Evolutionary conservation across 2,329 filamentous ascomycete species (phyloP).

Genomic region (Fusarium austroafricanum): DNA sequence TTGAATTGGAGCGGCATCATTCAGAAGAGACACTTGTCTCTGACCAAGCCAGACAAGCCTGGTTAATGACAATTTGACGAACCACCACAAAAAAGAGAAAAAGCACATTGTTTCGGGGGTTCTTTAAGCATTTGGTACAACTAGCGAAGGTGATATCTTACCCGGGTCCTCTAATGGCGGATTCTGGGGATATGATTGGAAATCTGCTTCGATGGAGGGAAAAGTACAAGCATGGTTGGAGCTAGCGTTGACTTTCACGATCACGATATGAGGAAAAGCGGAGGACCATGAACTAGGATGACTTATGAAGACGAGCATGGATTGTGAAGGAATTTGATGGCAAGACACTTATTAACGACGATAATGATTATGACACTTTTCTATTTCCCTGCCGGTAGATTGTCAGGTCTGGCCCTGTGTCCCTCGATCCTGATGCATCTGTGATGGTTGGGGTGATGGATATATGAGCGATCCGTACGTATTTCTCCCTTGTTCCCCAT

Average conservation of each 20-base stretch:
- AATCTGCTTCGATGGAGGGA: slow-evolving; percentile 5
- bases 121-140: slow-evolving; percentile 17
- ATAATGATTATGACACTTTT: slow-evolving; percentile 45
- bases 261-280: slow-evolving; percentile 24
- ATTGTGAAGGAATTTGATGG: slow-evolving; percentile 39
- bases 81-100: slow-evolving; percentile 35
- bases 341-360: slow-evolving; percentile 42
- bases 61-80: slow-evolving; percentile 31
- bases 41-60: neutral
- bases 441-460: slow-evolving; percentile 11
- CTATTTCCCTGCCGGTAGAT: slow-evolving; percentile 12
- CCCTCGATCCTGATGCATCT: neutral
- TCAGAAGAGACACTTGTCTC: slow-evolving; percentile 12
- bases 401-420: neutral
- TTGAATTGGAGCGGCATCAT: slow-evolving; percentile 12
- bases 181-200: slow-evolving; percentile 8
- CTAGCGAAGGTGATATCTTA: slow-evolving; percentile 13
- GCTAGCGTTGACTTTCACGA: slow-evolving; percentile 38
- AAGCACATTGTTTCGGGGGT: slow-evolving; percentile 15
- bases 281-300: slow-evolving; percentile 30
- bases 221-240: slow-evolving; percentile 40
- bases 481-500: neutral
- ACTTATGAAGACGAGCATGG: slow-evolving; percentile 34
- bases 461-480: neutral
- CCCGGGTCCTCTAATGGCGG: neutral